Evolutionary conservation across 2,329 filamentous ascomycete species (phyloP), one percentile per base, ranked within the genome.

Genomic region (Camillea tinctor): DNA sequence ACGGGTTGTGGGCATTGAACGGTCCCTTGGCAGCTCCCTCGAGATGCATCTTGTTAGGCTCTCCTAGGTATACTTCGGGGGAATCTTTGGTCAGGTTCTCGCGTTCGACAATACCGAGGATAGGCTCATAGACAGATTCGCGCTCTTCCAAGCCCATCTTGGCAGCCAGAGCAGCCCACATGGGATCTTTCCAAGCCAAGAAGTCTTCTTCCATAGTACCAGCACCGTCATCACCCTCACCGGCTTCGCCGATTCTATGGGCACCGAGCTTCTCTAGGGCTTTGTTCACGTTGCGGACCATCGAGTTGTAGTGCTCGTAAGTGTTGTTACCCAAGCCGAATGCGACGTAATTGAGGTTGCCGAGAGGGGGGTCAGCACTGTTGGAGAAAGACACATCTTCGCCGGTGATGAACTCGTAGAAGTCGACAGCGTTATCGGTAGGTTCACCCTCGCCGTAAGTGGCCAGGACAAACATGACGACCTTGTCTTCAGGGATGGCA

Each of bases 171-270:
- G 90, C 91, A 70, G 85, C 81, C 95, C 96, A 99, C 95, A 99
- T 99, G 63, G 93, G 93, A 72, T 99, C 95, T 80, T 99, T 99
- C 95, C 95, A 99, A 66, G 94, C 92, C 71, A 99, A 80, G 77
- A 98, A 99, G 72, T 99, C 96, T 79, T 99, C 96, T 79, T 99
- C 95, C 96, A 99, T 99, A 59, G 95, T 99, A 63, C 96, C 95
- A 66, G 95, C 93, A 65, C 96, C 95, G 74, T 99, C 95, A 71
- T 99, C 95, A 71, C 95, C 95, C 80, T 98, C 94, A 69, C 96
- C 95, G 58, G 93, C 92, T 60, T 88, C 82, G 52, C 95, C 93
- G 68, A 99, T 92, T 67, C 92, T 86, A 72, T 88, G 84, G 13
- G 91, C 95, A 62, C 95, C 95, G 20, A 96, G 83, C 71, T 91